A percentile compares a stretch with the other conserved stretches of the same genome.
phyloP scores from a whole-genome alignment of 2,329 filamentous ascomycete species.

The Pezicula radicicola region DNA sequence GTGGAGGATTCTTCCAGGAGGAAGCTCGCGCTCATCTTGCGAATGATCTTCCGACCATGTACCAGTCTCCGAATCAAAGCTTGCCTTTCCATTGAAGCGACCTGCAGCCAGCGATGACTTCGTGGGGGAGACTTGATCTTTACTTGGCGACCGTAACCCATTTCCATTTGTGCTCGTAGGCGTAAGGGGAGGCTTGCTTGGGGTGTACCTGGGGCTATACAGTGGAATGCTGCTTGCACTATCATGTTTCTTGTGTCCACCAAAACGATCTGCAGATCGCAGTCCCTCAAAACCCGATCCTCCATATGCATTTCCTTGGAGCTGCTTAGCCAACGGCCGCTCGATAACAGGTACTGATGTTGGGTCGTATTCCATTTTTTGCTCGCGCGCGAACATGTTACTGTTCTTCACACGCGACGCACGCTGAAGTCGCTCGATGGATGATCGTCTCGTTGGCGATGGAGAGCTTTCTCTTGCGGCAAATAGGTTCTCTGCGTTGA shows the following conservation, averaged over 20 bases:
- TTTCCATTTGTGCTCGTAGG: constrained; percentile 19
- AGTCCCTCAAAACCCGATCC: constrained; percentile 53
- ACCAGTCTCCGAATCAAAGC: constrained; percentile 66
- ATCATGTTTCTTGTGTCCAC: constrained; percentile 49
- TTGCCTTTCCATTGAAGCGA: constrained; percentile 56
- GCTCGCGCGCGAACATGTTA: constrained; percentile 91
- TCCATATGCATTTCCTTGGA: constrained; percentile 70
- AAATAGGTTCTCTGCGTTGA: constrained; percentile 66
- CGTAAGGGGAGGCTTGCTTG: constrained; percentile 37
- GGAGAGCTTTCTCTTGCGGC: constrained; percentile 53
- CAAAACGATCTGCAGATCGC: constrained; percentile 46
- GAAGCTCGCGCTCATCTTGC: constrained; percentile 54
- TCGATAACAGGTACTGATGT: constrained; percentile 74
- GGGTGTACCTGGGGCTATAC: constrained; percentile 35
- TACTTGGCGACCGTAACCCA: constrained; percentile 51
- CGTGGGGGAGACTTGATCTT: constrained; percentile 72
- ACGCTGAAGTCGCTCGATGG: constrained; percentile 92
- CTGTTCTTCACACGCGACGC: constrained; percentile 97
- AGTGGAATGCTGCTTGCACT: constrained; percentile 60
- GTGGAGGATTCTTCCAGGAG: constrained; percentile 66
- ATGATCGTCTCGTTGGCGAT: constrained; percentile 76
- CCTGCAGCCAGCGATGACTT: constrained; percentile 82
- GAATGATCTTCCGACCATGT: constrained; percentile 67
- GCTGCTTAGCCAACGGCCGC: constrained; percentile 70
- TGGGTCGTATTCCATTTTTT: constrained; percentile 90